Base-by-base conservation (phyloP, 2,329 filamentous ascomycete species). In the Sordariomycetes sp. region DNA sequence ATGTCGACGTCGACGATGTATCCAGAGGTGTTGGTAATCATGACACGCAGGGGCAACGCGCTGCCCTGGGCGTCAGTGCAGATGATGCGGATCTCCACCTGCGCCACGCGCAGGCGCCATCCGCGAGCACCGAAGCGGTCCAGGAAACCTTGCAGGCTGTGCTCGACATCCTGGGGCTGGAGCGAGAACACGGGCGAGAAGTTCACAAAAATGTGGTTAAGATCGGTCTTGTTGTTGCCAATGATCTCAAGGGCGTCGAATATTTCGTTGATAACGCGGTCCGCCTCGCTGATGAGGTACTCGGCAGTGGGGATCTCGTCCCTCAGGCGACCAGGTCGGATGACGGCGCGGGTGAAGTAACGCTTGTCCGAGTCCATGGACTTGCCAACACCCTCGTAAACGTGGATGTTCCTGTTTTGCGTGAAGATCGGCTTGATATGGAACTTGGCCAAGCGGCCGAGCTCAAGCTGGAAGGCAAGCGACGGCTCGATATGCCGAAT, bases 131-230 rank as follows among this genome's bases (percentile, higher is more conserved):
- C 94, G 68, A 97, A 99, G 62, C 94, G 90, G 68, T 97, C 94
- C 65, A 99, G 79, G 85, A 99, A 99, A 59, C 92, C 92, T 68
- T 88, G 90, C 25, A 99, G 84, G 34, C 90, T 93, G 73, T 95
- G 84, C 76, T 97, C 91, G 18, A 99, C 90, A 76, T 97, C 90
- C 60, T 84, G 77, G 3, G 94, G 92, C 68, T 90, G 81, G 54
- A 99, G 84, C 70, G 91, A 90, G 85, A 99, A 97, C 60, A 97
- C 89, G 11, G 92, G 90, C 0, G 90, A 94, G 78, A 99, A 99
- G 82, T 99, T 97, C 81, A 99, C 94, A 79, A 99, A 99, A 81
- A 99, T 94, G 77, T 99, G 94, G 80, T 99, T 99, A 70, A 99
- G 82, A 79, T 99, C 94, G 56, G 94, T 96, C 78, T 96, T 95